A percentile compares a stretch with the other conserved stretches of the same genome.
phyloP scores from a whole-genome alignment of 345 rosid genomes.

The Eucalyptus curtisii region DNA sequence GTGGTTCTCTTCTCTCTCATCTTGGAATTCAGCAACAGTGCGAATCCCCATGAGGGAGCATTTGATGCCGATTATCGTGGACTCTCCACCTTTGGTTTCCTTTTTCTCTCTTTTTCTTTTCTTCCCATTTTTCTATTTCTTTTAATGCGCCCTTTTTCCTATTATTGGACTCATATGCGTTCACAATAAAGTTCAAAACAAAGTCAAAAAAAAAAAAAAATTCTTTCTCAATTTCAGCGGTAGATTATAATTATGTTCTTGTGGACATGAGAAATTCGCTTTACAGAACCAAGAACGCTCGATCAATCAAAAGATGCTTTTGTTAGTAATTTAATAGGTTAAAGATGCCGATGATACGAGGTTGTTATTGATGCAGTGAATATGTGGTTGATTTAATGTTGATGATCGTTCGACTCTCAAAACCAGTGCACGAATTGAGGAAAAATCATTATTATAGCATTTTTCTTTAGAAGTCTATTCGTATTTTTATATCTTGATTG shows the following conservation, averaged over 20 bases:
- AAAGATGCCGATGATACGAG: neutral
- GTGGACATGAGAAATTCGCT: neutral
- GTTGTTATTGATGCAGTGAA: neutral
- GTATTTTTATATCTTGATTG: neutral
- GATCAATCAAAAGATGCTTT: neutral
- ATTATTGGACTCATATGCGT: neutral
- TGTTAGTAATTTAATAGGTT: neutral
- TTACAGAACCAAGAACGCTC: neutral
- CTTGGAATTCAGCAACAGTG: conserved; percentile 64
- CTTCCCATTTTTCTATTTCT: neutral
- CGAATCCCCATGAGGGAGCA: conserved; percentile 56
- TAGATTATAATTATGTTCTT: neutral
- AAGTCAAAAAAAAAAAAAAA: too few species aligned
- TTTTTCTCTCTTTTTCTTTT: neutral
- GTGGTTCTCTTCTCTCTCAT: neutral
- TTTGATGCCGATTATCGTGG: conserved; percentile 61
- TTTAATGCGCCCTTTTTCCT: neutral
- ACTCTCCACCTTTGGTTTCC: conserved; percentile 21
- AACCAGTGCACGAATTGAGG: accelerated
- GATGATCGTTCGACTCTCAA: neutral
- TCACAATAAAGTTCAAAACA: neutral
- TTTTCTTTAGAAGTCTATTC: too few species aligned
- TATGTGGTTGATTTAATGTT: neutral
- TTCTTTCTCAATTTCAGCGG: neutral
- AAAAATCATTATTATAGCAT: too few species aligned